These are phyloP conservation scores for Fusarium dlaminii DNA, from an alignment of 2,329 filamentous ascomycete species.

Conservation along the genomic window DNA sequence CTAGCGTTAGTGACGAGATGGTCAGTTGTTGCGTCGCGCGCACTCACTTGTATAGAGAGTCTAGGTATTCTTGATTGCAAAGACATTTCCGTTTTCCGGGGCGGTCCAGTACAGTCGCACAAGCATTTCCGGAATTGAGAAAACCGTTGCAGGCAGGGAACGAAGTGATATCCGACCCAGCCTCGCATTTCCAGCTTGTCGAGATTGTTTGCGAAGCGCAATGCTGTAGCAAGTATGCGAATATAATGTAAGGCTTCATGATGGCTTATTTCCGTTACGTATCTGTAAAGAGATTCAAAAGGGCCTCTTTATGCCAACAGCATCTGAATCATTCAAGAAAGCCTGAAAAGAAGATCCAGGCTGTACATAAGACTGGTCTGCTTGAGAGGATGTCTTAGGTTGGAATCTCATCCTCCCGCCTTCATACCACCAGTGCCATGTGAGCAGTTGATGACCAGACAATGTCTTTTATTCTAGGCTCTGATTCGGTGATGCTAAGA, in stretches of 20 bases:
- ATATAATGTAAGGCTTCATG: background rate
- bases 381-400: too few relatives aligned
- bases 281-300: background rate
- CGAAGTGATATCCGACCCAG: background rate
- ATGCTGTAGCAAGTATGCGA: background rate
- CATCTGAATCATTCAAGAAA: background rate
- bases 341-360: background rate
- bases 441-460: accelerated
- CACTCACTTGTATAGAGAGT: background rate
- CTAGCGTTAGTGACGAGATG: accelerated
- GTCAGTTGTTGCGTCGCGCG: background rate
- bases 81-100: background rate
- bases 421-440: background rate
- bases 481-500: accelerated
- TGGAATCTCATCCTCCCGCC: accelerated
- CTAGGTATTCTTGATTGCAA: background rate
- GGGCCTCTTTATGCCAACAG: accelerated
- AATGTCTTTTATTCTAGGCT: accelerated
- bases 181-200: background rate
- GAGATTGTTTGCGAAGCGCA: background rate
- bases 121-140: background rate
- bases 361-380: too few relatives aligned
- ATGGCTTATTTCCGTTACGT: accelerated
- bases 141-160: background rate
- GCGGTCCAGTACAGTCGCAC: background rate